Base-by-base conservation (phyloP, 176 grass and related monocot species). In the Paspalum vaginatum region DNA sequence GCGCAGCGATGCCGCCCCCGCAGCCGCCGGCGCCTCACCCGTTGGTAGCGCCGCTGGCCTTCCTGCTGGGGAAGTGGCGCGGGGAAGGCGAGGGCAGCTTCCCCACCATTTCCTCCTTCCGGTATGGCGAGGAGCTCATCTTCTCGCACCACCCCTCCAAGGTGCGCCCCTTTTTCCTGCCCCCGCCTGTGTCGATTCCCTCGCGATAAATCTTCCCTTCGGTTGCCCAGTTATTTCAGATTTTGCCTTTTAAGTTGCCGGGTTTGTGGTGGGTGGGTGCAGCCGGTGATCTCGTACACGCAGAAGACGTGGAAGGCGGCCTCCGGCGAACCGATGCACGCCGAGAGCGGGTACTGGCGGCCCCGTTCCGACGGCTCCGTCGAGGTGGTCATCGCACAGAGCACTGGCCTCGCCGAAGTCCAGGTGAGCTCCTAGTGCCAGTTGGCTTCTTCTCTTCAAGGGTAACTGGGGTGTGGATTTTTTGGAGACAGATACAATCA, bases 291-390 rank as follows among this genome's bases (percentile, higher is more conserved):
- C 72, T 86, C 94, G 16, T 97, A 94, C 72, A 88, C 85, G 26
- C 94, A 97, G 82, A 97, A 67, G 85, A 97, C 91, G 51, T 94
- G 91, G 94, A 94, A 88, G 82, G 65, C 87, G 61, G 72, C 77
- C 16, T 88, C 91, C 4, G 91, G 91, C 37, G 94, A 97, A 76
- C 91, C 89, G 20, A 97, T 97, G 94, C 94, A 97, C 75, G 76
- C 91, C 6, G 91, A 97, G 87, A 97, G 89, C 75, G 94, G 94
- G 51, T 97, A 94, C 80, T 97, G 91, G 94, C 91, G 94, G 9
- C 83, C 90, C 32, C 84, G 88, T 58, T 65, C 87, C 20, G 91
- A 92, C 22, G 85, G 89, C 68, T 88, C 94, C 63, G 5, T 94
- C 48, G 94, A 97, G 80, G 89, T 97, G 15, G 91, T 94, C 80